phyloP scores from a whole-genome alignment of 2,329 filamentous ascomycete genomes.

The Emmonsiellopsis sp. region DNA sequence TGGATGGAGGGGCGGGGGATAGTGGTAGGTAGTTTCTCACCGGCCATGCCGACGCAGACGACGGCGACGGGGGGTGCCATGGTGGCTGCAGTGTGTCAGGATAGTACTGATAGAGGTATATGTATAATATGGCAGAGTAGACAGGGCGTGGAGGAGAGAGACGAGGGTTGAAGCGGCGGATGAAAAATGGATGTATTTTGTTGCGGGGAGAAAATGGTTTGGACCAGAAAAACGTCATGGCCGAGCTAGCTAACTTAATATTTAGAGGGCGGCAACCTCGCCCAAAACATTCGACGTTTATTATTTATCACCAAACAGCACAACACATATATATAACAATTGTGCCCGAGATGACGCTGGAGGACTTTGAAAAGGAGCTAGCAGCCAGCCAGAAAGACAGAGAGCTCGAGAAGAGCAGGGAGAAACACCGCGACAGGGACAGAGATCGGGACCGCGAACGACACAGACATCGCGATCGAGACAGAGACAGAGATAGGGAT shows the following conservation, averaged over 20 bases:
- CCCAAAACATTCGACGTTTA: not conserved
- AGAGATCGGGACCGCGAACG: conserved; percentile 26
- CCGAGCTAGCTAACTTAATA: too few relatives aligned
- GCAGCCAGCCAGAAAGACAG: conserved; percentile 45
- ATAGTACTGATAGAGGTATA: not conserved
- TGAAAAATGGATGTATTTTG: not conserved
- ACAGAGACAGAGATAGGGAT: conserved; percentile 30
- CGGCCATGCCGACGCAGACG: conserved; percentile 96
- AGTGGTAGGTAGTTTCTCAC: conserved; percentile 33
- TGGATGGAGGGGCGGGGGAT: too few relatives aligned
- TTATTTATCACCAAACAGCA: not conserved
- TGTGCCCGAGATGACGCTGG: conserved; percentile 44
- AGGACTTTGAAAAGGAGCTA: conserved; percentile 71
- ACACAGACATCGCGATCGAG: conserved; percentile 22
- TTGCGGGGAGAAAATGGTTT: not conserved
- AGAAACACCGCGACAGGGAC: conserved; percentile 27
- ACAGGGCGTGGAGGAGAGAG: not conserved
- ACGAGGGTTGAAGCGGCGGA: not conserved
- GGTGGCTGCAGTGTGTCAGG: conserved; percentile 12
- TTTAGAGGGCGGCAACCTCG: not conserved
- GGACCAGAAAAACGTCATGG: not conserved
- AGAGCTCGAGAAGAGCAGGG: conserved; percentile 26
- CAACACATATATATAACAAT: not conserved
- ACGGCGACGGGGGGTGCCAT: conserved; percentile 63
- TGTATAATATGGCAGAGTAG: not conserved